A percentile compares a stretch with the other conserved stretches of the same genome.
phyloP scores from a whole-genome alignment of 2,329 filamentous ascomycete species.

The Sporothrix pallida region DNA sequence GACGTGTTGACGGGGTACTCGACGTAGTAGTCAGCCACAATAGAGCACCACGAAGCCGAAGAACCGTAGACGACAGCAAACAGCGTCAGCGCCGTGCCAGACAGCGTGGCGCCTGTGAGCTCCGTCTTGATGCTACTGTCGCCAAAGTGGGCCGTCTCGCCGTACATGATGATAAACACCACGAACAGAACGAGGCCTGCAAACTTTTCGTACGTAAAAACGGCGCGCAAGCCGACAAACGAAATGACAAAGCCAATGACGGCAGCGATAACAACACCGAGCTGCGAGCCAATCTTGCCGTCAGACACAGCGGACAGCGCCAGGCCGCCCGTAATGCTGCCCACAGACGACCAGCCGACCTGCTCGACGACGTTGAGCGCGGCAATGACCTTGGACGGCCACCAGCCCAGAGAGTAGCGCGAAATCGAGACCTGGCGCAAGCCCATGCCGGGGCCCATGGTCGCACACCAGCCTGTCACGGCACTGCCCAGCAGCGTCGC shows the following conservation, averaged over 20 bases:
- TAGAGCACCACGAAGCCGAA: constrained; percentile 56
- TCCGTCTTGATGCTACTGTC: constrained; percentile 47
- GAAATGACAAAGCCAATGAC: constrained; percentile 57
- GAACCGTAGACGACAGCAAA: constrained; percentile 56
- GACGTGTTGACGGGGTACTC: constrained; percentile 55
- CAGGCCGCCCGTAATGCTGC: constrained; percentile 58
- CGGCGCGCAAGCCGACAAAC: constrained; percentile 56
- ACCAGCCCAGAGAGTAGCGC: constrained; percentile 58
- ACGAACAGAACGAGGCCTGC: constrained; percentile 56
- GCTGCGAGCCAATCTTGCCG: constrained; percentile 53
- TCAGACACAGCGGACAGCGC: constrained; percentile 54
- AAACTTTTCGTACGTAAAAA: constrained; percentile 58
- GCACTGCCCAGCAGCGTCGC: constrained; percentile 52
- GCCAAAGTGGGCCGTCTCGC: constrained; percentile 51
- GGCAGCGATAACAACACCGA: constrained; percentile 60
- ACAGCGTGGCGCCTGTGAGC: constrained; percentile 47
- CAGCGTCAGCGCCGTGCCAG: constrained; percentile 51
- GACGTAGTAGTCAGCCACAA: constrained; percentile 54
- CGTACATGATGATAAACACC: constrained; percentile 58
- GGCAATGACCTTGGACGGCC: constrained; percentile 57
- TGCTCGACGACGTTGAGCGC: constrained; percentile 57
- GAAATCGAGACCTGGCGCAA: constrained; percentile 58
- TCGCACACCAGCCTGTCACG: constrained; percentile 56
- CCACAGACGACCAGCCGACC: constrained; percentile 58
- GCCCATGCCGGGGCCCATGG: constrained; percentile 56